Evolutionary conservation across 2,329 filamentous ascomycete genomes (phyloP).

Genomic region (Aspergillus candidus): DNA sequence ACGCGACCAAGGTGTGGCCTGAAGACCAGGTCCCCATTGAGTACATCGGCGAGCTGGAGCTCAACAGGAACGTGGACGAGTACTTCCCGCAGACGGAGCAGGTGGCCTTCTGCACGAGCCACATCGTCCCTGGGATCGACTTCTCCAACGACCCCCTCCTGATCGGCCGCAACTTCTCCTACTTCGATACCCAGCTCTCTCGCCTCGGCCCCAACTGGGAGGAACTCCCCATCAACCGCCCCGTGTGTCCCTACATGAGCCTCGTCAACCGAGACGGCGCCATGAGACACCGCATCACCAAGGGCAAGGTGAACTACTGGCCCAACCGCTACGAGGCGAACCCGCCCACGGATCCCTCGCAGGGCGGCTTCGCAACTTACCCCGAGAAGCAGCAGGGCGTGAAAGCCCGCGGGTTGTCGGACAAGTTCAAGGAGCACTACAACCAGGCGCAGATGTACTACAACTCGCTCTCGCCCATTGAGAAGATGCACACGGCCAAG

Average conservation of each 20-base stretch:
- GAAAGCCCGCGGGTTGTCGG: conserved; percentile 52
- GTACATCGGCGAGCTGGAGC: conserved; percentile 71
- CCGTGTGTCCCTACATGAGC: conserved; percentile 68
- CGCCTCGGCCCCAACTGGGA: conserved; percentile 70
- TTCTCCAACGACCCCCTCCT: conserved; percentile 69
- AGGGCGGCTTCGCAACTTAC: conserved; percentile 66
- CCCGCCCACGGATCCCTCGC: conserved; percentile 55
- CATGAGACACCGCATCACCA: conserved; percentile 65
- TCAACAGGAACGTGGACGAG: conserved; percentile 75
- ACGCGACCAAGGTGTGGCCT: conserved; percentile 81
- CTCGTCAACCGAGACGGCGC: conserved; percentile 70
- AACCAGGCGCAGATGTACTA: conserved; percentile 36
- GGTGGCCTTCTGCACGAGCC: conserved; percentile 72
- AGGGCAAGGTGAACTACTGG: conserved; percentile 72
- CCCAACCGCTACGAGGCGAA: conserved; percentile 62
- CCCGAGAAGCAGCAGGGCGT: conserved; percentile 60
- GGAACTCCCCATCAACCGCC: conserved; percentile 70
- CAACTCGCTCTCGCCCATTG: conserved; percentile 30
- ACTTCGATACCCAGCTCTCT: conserved; percentile 51
- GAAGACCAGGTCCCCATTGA: conserved; percentile 68
- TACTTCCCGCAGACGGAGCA: conserved; percentile 81
- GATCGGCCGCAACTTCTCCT: conserved; percentile 66
- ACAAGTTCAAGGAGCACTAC: conserved; percentile 42
- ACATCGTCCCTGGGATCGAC: conserved; percentile 72
- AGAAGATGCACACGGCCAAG: conserved; percentile 31